Evolutionary conservation across 345 rosid species (phyloP).

Genomic region (Abelmoschus esculentus): DNA sequence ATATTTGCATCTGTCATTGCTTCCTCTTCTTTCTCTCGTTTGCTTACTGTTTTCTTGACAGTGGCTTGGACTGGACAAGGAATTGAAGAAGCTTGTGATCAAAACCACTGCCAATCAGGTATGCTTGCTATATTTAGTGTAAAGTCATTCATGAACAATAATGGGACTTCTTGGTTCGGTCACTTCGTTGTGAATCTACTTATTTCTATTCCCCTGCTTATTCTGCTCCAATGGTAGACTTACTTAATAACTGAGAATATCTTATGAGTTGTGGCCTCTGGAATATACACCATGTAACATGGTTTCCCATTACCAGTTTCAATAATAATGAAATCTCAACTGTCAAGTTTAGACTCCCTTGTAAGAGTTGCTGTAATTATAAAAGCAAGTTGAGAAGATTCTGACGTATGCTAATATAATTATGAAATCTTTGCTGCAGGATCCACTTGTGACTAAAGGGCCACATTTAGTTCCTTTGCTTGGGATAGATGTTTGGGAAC

Average conservation of each 20-base stretch:
- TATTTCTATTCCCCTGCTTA: not conserved
- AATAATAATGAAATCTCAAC: not conserved
- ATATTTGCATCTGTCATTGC: not conserved
- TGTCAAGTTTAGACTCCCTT: not conserved
- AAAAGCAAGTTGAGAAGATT: not conserved
- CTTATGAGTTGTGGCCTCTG: not conserved
- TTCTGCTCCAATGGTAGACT: not conserved
- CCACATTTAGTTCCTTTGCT: constrained; percentile 64
- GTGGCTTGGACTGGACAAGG: constrained; percentile 96
- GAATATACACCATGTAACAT: not conserved
- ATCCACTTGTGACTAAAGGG: constrained; percentile 84
- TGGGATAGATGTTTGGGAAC: constrained; percentile 99
- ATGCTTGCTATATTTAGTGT: constrained; percentile 2
- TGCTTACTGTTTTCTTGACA: constrained; percentile 13
- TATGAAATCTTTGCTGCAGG: constrained; percentile 36
- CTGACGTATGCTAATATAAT: not conserved
- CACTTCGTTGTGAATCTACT: not conserved
- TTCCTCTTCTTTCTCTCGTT: constrained; percentile 1
- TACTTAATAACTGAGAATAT: not conserved
- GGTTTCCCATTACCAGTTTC: not conserved
- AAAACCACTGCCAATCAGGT: constrained; percentile 95
- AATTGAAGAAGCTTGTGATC: constrained; percentile 70
- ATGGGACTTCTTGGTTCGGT: not conserved
- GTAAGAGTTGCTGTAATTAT: not conserved
- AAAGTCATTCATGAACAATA: not conserved